A percentile compares a stretch with the other conserved stretches of the same genome.
Evolutionary conservation across 257 asterid species (phyloP).

Genomic region (Ophiorrhiza pumila): DNA sequence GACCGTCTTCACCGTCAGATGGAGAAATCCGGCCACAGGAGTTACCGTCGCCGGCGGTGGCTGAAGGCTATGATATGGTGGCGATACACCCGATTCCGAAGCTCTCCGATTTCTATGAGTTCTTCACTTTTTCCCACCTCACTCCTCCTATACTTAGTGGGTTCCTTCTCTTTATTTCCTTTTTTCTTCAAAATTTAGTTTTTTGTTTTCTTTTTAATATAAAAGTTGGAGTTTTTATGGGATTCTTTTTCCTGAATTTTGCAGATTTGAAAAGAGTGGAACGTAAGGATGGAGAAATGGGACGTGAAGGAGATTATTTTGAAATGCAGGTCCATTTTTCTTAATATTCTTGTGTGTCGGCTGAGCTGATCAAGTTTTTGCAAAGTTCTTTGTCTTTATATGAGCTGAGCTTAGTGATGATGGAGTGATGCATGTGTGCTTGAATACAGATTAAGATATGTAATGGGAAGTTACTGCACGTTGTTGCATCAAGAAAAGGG

Average conservation of each 20-base stretch:
- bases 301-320: constrained; percentile 69
- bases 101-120: constrained; percentile 95
- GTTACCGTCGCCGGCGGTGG: constrained; percentile 41
- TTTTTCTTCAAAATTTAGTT: background rate
- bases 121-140: constrained; percentile 82
- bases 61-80: constrained; percentile 78
- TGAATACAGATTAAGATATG: constrained; percentile 87
- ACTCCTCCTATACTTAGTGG: constrained; percentile 79
- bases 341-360: background rate
- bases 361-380: background rate
- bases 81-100: constrained; percentile 97
- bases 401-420: background rate
- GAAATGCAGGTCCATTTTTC: constrained; percentile 74
- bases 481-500: constrained; percentile 82
- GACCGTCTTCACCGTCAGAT: constrained; percentile 40
- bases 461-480: constrained; percentile 85
- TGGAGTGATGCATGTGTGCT: constrained; percentile 3
- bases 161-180: constrained; percentile 22
- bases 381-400: background rate
- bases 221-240: background rate
- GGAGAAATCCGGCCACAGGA: constrained; percentile 52
- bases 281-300: constrained; percentile 45
- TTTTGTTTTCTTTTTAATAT: background rate
- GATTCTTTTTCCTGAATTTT: no score
- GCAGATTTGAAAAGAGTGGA: constrained; percentile 71